phyloP scores from a whole-genome alignment of 441 rosid species.

The Kokia cookei region DNA sequence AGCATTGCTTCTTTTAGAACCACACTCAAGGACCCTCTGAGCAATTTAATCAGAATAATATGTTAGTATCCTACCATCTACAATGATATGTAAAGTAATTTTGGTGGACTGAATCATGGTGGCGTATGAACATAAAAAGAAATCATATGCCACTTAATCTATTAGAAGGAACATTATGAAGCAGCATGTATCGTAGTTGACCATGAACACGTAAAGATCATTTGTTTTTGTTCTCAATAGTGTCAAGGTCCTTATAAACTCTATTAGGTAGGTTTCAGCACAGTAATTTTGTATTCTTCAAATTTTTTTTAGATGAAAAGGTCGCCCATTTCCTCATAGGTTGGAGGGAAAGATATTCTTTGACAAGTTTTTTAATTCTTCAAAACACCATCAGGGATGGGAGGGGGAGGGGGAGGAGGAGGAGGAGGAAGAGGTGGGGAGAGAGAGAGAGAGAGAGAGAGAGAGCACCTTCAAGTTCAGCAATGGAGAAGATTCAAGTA shows the following conservation, averaged over 20 bases:
- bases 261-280: neutral
- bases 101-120: neutral
- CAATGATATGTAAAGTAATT: neutral
- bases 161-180: neutral
- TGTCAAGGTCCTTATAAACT: neutral
- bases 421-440: constrained; percentile 11
- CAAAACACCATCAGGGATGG: neutral
- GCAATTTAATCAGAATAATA: constrained; percentile 25
- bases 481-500: constrained; percentile 87
- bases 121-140: neutral
- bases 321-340: neutral
- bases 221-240: neutral
- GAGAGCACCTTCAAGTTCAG: constrained; percentile 81
- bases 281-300: neutral
- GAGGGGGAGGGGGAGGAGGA: neutral
- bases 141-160: neutral
- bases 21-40: constrained; percentile 91
- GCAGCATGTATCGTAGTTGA: neutral
- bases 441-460: constrained; percentile 13
- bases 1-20: constrained; percentile 53
- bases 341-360: neutral
- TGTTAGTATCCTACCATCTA: constrained; percentile 4
- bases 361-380: neutral
- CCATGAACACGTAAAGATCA: neutral
- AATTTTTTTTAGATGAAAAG: neutral